These are phyloP conservation scores for Nemania sp. DNA, from an alignment of 2,329 filamentous ascomycete genomes.

Conservation along the genomic window DNA sequence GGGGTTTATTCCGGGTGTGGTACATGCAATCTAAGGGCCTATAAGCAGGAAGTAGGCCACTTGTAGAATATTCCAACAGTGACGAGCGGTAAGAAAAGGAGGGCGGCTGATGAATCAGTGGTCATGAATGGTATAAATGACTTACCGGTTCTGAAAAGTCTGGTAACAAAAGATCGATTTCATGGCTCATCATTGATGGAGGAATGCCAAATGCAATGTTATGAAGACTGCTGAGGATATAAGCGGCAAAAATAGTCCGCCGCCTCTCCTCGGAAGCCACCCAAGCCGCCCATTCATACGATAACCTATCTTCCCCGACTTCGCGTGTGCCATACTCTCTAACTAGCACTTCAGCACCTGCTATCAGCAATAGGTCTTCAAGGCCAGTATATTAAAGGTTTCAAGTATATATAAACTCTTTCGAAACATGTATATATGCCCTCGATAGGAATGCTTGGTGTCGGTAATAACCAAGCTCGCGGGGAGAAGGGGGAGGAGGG, in stretches of 20 bases:
- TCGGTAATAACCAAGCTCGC: neutral
- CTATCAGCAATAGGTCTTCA: neutral
- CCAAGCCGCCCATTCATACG: slow-evolving; percentile 60
- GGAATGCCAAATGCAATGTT: slow-evolving; percentile 66
- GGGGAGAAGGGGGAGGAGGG: neutral
- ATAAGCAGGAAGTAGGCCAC: neutral
- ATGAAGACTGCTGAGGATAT: slow-evolving; percentile 59
- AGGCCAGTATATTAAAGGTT: neutral
- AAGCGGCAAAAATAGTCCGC: slow-evolving; percentile 60
- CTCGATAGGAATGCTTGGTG: neutral
- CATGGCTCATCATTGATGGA: slow-evolving; percentile 59
- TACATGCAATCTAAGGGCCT: neutral
- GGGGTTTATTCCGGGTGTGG: neutral
- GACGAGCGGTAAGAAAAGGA: neutral
- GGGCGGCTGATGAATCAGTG: too few relatives aligned
- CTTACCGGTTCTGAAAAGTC: slow-evolving; percentile 45
- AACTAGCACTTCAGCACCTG: slow-evolving; percentile 4
- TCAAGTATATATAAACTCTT: neutral
- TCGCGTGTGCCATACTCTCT: slow-evolving; percentile 19
- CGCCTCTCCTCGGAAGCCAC: slow-evolving; percentile 52
- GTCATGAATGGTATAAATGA: neutral
- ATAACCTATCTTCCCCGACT: slow-evolving; percentile 35
- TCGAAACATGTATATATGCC: too few relatives aligned
- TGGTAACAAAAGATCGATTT: slow-evolving; percentile 59
- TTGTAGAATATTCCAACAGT: neutral